Evolutionary conservation across 352 stramenopile genomes (phyloP).

Genomic region (Phytopythium chamaehyphon): DNA sequence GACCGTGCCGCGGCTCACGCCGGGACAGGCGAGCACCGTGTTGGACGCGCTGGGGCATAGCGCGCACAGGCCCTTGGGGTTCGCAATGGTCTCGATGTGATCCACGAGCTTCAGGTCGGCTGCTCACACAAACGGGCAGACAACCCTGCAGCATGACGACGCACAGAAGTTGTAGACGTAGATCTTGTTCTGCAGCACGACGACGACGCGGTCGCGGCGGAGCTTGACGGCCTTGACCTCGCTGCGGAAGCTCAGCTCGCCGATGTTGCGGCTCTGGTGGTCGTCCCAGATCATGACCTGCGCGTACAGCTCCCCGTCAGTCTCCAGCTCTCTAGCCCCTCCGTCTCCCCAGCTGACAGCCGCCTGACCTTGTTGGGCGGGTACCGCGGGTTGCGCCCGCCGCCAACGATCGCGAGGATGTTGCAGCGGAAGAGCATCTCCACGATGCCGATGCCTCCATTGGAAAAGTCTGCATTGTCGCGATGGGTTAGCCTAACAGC

Average conservation of each 20-base stretch:
- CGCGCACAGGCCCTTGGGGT: slow-evolving; percentile 94
- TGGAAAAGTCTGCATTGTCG: slow-evolving; percentile 79
- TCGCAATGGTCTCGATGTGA: slow-evolving; percentile 98
- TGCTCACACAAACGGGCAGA: slow-evolving; percentile 18
- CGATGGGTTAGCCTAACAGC: neutral
- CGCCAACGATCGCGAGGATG: slow-evolving; percentile 94
- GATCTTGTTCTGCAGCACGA: slow-evolving; percentile 96
- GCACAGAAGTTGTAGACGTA: slow-evolving; percentile 98
- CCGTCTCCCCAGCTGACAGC: too few relatives aligned
- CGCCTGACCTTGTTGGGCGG: slow-evolving; percentile 93
- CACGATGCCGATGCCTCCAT: slow-evolving; percentile 96
- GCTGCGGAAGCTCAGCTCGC: slow-evolving; percentile 97
- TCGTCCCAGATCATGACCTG: slow-evolving; percentile 99
- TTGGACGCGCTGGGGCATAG: slow-evolving; percentile 91
- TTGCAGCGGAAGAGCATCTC: slow-evolving; percentile 99
- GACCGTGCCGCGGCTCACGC: slow-evolving; percentile 87
- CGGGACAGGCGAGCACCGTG: slow-evolving; percentile 96
- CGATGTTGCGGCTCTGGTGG: slow-evolving; percentile 96
- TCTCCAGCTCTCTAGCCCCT: neutral
- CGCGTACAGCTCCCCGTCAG: slow-evolving; percentile 1
- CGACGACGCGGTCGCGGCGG: slow-evolving; percentile 94
- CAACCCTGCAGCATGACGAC: slow-evolving; percentile 13
- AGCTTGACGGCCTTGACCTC: slow-evolving; percentile 96
- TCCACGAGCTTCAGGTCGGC: slow-evolving; percentile 96
- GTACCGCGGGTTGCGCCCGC: slow-evolving; percentile 90